Percentiles rank a stretch among this genome's conserved stretches.
These are phyloP conservation scores for Thraustochytrium aureum DNA, from an alignment of 352 stramenopile species.

Conservation along the genomic window DNA sequence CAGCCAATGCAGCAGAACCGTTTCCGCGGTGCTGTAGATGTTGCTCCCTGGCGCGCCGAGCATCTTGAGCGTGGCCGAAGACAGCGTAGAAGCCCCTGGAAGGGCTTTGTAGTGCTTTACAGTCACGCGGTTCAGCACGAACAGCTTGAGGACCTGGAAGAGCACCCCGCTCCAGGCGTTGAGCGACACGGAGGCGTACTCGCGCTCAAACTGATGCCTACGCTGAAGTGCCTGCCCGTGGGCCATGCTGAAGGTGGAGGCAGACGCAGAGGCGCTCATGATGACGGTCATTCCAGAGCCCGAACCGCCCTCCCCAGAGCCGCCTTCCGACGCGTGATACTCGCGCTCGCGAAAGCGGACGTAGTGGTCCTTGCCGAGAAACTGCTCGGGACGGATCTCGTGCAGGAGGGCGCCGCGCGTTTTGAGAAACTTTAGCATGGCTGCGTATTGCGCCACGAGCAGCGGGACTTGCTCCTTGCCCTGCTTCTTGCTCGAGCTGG, in stretches of 20 bases:
- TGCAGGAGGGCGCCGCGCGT: slow-evolving; percentile 84
- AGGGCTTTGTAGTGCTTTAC: slow-evolving; percentile 69
- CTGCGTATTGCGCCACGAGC: slow-evolving; percentile 69
- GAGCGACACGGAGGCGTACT: slow-evolving; percentile 59
- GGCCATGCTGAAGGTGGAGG: slow-evolving; percentile 11
- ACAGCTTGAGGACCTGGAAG: slow-evolving; percentile 87
- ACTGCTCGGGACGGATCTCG: slow-evolving; percentile 72
- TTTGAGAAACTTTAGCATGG: slow-evolving; percentile 85
- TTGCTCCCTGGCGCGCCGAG: slow-evolving; percentile 61
- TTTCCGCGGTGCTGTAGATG: slow-evolving; percentile 83
- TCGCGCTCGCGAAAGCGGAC: slow-evolving; percentile 70
- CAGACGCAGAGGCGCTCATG: background rate
- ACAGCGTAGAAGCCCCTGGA: slow-evolving; percentile 54
- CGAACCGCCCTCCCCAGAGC: background rate
- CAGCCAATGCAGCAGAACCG: slow-evolving; percentile 85
- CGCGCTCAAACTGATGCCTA: slow-evolving; percentile 52
- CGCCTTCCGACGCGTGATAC: slow-evolving; percentile 12
- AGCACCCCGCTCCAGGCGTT: slow-evolving; percentile 78
- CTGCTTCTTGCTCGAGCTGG: slow-evolving; percentile 46
- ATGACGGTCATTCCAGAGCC: slow-evolving; percentile 28
- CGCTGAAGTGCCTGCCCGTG: slow-evolving; percentile 19
- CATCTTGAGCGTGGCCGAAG: background rate
- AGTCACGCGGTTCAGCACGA: slow-evolving; percentile 82
- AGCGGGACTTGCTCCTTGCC: slow-evolving; percentile 62
- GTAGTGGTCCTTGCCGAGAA: slow-evolving; percentile 75